Percentiles rank a stretch among this genome's conserved stretches.
Conservation (phyloP, 129 eudicot genomes). For the Escallonia rubra region DNA sequence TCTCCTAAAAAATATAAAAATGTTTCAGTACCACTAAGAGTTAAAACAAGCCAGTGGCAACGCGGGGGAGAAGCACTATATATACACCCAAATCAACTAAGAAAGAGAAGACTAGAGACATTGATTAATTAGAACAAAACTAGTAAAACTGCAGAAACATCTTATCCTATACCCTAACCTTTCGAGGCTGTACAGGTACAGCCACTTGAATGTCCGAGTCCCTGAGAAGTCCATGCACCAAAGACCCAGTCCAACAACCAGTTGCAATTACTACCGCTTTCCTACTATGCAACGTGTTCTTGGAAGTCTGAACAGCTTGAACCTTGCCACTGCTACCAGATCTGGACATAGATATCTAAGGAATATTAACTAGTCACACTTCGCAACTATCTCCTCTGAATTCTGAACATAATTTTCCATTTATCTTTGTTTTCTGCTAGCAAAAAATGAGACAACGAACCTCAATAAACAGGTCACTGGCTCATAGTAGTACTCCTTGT, state of each 20-base stretch:
- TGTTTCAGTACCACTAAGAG: no score
- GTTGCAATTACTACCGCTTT: slow-evolving; percentile 83
- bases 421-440: slow-evolving; percentile 5
- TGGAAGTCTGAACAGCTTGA: slow-evolving; percentile 74
- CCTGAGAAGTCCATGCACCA: slow-evolving; percentile 51
- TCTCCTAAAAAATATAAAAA: no score
- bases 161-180: slow-evolving; percentile 40
- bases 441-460: slow-evolving; percentile 18
- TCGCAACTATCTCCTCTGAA: slow-evolving; percentile 6
- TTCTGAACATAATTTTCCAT: not conserved
- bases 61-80: no score
- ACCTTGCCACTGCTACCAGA: slow-evolving; percentile 57
- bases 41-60: no score
- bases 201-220: slow-evolving; percentile 34
- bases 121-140: not conserved
- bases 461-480: slow-evolving; percentile 71
- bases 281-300: slow-evolving; percentile 45
- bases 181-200: slow-evolving; percentile 87
- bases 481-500: slow-evolving; percentile 77
- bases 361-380: not conserved
- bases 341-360: slow-evolving; percentile 32
- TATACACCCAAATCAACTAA: not conserved
- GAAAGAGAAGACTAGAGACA: not conserved
- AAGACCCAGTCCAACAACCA: slow-evolving; percentile 93
- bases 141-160: not conserved